Base-by-base conservation (phyloP, 441 rosid genomes). In the Erysimum pusillum region DNA sequence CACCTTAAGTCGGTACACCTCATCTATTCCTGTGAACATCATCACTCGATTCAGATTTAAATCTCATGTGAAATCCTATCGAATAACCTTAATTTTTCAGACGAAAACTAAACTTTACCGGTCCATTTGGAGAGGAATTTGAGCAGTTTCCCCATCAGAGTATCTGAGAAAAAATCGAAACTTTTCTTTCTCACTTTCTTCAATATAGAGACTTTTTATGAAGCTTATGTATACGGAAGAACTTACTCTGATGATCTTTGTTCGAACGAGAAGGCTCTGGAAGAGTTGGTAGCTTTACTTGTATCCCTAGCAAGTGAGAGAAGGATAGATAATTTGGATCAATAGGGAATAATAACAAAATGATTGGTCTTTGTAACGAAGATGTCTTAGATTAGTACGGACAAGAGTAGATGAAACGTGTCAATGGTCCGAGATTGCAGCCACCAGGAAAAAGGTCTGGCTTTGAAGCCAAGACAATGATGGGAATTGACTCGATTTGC, bases 401-500 rank as follows among this genome's bases (percentile, higher is more conserved):
- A 79, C 82, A 62, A 46, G 78, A 73, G 71, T 79, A 79, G 61
- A 79, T 79, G 22, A 79, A 20, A 13, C 75, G 82, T 31, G 49
- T 51, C 44, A 73, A 54, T 58, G 78, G 78, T 74, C 82, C 78
- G 2, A 74, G 78, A 32, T 9, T 1, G 39, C 71, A 79, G 54
- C 78, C 78, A 67, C 78, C 48, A 10, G 78, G 82, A 8, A 73
- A 79, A 45, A 79, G 75, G 53, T 79, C 82, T 2, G 82, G 78
- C 46, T 79, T 79, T 36, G 82, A 79, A 79, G 82, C 82, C 57
- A 79, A 62, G 67, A 79, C 82, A 4, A 79, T 79, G 56, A 79
- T 79, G 8, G 82, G 82, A 36, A 79, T 74, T 1, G 82, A 79
- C 67, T 79, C 75, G 14, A 79, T 79, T 39, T 44, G 67, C 52